Base-by-base conservation (phyloP, 2,329 filamentous ascomycete genomes). In the Diaporthe australafricana region DNA sequence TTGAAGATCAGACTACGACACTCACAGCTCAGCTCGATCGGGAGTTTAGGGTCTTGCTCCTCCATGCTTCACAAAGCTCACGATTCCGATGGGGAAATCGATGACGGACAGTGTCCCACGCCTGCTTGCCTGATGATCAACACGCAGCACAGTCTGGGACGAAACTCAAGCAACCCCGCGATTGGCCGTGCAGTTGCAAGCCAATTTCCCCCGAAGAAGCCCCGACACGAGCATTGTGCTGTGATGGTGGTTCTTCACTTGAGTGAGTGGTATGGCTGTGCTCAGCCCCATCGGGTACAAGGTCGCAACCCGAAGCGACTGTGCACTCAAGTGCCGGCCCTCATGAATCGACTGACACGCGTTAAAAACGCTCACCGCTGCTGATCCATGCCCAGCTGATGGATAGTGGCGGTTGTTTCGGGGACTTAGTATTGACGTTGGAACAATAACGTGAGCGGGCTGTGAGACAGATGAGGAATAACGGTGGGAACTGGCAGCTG, bases 271-370 rank as follows among this genome's bases (percentile, higher is more conserved):
- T 47, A 32, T 38, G 38, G 50, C 66, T 48, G 42, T 50, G 66
- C 66, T 69, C 27, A 47, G 53, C 42, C 60, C 42, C 66, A 30
- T 60, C 66, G 66, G 53, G 42, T 30, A 27, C 66, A 60, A 27
- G 42, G 42, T 69, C 27, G 32, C 32, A 40, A 38, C 38, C 62
- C 57, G 66, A 56, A 56, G 63, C 55, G 71, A 66, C 60, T 56
- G 68, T 68, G 60, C 53, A 63, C 53, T 25, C 30, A 71, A 73
- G 63, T 65, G 68, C 62, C 68, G 71, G 71, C 45, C 63, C 38
- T 48, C 30, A 47, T 42, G 50, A 52, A 66, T 40, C 48, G 48
- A 71, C 62, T 70, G 71, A 73, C 68, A 69, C 68, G 68, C 65
- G 52, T 73, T 70, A 71, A 50, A 71, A 62, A 56, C 30, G 57